A percentile compares a stretch with the other conserved stretches of the same genome.
phyloP scores from a whole-genome alignment of 495 filamentous ascomycete species.

The Penicillium soppii region DNA sequence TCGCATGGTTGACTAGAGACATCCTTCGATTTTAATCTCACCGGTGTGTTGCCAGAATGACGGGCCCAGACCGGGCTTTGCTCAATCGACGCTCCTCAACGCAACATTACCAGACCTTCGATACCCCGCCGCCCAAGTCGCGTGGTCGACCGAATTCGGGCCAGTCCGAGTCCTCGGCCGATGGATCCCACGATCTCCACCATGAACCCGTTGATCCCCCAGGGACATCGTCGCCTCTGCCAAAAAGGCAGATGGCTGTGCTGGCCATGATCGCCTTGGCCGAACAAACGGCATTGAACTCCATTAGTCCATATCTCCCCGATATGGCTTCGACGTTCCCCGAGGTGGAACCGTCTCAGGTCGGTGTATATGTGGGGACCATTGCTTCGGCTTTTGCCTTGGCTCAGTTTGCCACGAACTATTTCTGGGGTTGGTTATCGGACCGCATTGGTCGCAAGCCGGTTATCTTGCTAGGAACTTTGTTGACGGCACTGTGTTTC shows the following conservation, averaged over 20 bases:
- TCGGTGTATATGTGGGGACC: conserved; percentile 85
- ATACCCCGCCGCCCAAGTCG: conserved; percentile 82
- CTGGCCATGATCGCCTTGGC: conserved; percentile 85
- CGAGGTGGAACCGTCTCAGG: conserved; percentile 65
- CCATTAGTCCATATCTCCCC: conserved; percentile 93
- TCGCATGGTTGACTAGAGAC: conserved; percentile 7
- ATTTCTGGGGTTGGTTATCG: conserved; percentile 90
- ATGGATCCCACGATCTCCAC: conserved; percentile 20
- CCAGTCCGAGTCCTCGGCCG: conserved; percentile 43
- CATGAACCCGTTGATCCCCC: conserved; percentile 30
- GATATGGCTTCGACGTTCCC: conserved; percentile 87
- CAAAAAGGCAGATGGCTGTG: conserved; percentile 76
- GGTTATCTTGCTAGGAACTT: conserved; percentile 82
- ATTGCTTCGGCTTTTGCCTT: conserved; percentile 89
- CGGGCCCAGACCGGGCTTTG: conserved; percentile 32
- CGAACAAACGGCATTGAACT: conserved; percentile 95
- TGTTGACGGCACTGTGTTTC: conserved; percentile 78
- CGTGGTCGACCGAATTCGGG: conserved; percentile 60
- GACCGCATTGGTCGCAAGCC: conserved; percentile 92
- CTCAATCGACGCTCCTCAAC: conserved; percentile 65
- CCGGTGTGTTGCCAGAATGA: conserved; percentile 23
- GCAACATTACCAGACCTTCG: conserved; percentile 91
- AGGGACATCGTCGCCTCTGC: conserved; percentile 63
- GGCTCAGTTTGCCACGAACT: conserved; percentile 88
- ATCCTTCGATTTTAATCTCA: background rate